Evolutionary conservation across 345 rosid species (phyloP).

Genomic region (Syzygium jambos): DNA sequence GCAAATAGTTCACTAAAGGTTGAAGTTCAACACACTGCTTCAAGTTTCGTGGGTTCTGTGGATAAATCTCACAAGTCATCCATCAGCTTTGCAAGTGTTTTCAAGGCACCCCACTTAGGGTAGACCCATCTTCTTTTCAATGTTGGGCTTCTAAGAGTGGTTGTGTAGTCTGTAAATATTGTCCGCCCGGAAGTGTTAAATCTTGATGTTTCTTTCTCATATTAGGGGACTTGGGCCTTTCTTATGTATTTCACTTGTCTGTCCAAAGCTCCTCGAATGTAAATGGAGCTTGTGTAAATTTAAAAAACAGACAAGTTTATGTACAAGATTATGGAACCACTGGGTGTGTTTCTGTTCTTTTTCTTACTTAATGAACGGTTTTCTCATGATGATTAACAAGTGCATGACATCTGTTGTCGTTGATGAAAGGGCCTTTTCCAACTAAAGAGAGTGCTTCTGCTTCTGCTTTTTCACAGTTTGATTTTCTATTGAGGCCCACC

Average conservation of each 20-base stretch:
- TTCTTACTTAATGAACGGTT: background rate
- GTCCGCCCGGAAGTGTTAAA: background rate
- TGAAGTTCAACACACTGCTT: background rate
- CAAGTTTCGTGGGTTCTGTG: background rate
- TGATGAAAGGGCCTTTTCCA: background rate
- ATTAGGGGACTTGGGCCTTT: background rate
- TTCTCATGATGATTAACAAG: background rate
- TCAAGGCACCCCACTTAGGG: background rate
- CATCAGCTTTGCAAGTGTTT: background rate
- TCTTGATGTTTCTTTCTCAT: background rate
- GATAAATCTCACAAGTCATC: background rate
- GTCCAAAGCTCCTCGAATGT: background rate
- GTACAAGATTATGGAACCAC: background rate
- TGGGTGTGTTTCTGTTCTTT: background rate
- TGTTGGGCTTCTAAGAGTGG: background rate
- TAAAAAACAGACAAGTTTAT: background rate
- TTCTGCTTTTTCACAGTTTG: background rate
- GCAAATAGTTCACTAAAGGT: background rate
- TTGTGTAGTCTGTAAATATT: background rate
- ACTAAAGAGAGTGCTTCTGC: background rate
- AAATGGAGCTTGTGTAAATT: background rate
- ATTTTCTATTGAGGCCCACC: background rate
- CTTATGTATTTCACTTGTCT: background rate
- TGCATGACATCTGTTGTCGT: background rate
- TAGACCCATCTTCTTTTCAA: background rate